These are phyloP conservation scores for Hymenoscyphus occultus DNA, from an alignment of 2,329 filamentous ascomycete genomes.

Conservation along the genomic window DNA sequence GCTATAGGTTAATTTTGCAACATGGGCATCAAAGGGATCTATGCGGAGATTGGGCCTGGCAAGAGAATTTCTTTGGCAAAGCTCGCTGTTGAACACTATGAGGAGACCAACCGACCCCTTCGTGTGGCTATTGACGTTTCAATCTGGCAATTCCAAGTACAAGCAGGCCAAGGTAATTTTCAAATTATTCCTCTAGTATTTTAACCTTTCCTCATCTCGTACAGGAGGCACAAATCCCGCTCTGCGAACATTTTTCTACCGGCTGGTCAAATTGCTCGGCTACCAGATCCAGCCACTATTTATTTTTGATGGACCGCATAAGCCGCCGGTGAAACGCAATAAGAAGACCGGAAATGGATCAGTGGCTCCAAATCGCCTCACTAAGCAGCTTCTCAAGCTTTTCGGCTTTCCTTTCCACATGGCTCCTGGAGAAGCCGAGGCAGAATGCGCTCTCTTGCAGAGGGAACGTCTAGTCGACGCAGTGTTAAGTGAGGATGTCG, in stretches of 20 bases:
- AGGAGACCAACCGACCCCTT: constrained; percentile 67
- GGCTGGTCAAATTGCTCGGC: constrained; percentile 72
- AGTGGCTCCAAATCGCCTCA: constrained; percentile 67
- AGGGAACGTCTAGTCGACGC: constrained; percentile 81
- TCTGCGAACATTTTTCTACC: constrained; percentile 87
- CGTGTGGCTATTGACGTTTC: constrained; percentile 90
- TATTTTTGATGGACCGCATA: constrained; percentile 84
- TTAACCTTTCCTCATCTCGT: not conserved
- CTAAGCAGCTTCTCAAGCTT: constrained; percentile 77
- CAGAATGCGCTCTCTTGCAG: constrained; percentile 88
- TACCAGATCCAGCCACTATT: constrained; percentile 84
- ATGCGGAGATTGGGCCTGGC: constrained; percentile 82
- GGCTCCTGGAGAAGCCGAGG: constrained; percentile 92
- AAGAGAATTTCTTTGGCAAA: constrained; percentile 78
- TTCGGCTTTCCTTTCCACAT: constrained; percentile 84
- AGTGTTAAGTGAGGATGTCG: constrained; percentile 93
- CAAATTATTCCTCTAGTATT: not conserved
- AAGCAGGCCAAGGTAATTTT: constrained; percentile 66
- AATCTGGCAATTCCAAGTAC: constrained; percentile 95
- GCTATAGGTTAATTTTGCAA: constrained; percentile 14
- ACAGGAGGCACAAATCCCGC: constrained; percentile 74
- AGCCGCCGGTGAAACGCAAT: constrained; percentile 84
- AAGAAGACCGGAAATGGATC: constrained; percentile 66
- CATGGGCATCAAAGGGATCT: constrained; percentile 77
- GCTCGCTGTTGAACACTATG: constrained; percentile 74